Base-by-base conservation (phyloP, 805 yeast genomes). In the Saccharomyces kudriavzevii region DNA sequence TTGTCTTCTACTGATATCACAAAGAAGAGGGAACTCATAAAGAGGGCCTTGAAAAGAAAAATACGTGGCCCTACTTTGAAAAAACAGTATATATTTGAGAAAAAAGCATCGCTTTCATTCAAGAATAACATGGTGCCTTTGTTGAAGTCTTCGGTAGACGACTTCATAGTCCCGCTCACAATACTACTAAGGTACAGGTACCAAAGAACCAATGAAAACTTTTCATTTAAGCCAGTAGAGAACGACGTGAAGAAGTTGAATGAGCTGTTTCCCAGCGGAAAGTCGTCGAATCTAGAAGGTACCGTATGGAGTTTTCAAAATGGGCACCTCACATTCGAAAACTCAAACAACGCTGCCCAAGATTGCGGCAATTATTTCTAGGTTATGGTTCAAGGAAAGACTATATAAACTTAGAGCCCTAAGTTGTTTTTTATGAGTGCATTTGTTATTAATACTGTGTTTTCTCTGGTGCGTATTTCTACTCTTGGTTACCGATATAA, bases 81-180 rank as follows among this genome's bases (percentile, higher is more conserved):
- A 8, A 35, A 17, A 4, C 22, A 20, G 9, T 24, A 17, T 6
- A 35, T 35, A 9, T 9, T 28, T 14, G n/a, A n/a, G 6, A 28
- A 43, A 2, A 10, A 8, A 11, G 28, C 22, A 5, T 6, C 45
- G 3, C 24, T 45, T 1, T 49, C 45, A 22, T 46, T 51, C 14
- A 55, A 47, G 22, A 51, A 40, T 2, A 43, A 22, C 3, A 46
- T 49, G 28, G 51, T 57, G 27, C 67, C 70, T 1, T 54, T 67
- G n/a, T 52, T 67, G 29, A 53, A 54, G 6, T 61, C 56, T 22
- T 60, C 67, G 0, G 47, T 68, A 24, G 58, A 63, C 10, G 63
- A 61, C 40, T 67, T 68, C 35, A 45, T 68, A 20, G 52, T 67
- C 17, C 72, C 71, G 3, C 53, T 68, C 45, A 55, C 58, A 20